Evolutionary conservation across 345 rosid species (phyloP), one percentile per base, ranked within the genome.

Genomic region (Linum usitatissimum): DNA sequence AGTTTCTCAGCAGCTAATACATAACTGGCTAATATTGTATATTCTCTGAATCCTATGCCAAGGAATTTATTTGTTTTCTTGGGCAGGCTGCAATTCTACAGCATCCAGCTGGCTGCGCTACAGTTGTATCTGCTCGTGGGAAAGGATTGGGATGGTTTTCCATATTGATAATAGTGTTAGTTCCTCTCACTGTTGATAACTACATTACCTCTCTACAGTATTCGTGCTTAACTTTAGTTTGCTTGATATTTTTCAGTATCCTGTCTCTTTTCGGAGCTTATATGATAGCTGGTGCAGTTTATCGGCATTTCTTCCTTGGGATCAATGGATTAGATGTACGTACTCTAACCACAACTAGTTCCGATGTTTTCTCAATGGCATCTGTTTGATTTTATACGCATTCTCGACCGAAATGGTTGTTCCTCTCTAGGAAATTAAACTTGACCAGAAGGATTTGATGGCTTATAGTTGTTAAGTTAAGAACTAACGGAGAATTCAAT

Each of bases 41-140:
- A n/a, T 45, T 65, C 38, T 14, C 8, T 39, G 18, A 40, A 15
- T 20, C 18, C 38, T 31, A 0, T 21, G 36, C 9, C 34, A 65
- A 20, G 34, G 58, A 31, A 60, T 59, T 49, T 59, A 30, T 66
- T 15, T 59, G 62, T 40, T 42, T 58, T 21, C n/a, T 69, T 53
- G 71, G 54, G 66, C 79, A 89, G 96, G 80, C 84, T 55, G 72
- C 97, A 42, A 76, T 63, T 55, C 70, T 93, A 39, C 71, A 81
- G 64, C 99, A 93, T 80, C 99, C 99, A 69, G 78, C 97, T 14
- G 99, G 91, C 60, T 93, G 97, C 70, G 92, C 86, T 55, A 73
- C 73, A 53, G 71, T 84, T 64, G 68, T 77, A 68, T 72, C 86
- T 9, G 66, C 76, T 63, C 79, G 74, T 65, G 80, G 89, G 49